Base-by-base conservation (phyloP, 208 protist genomes). In the Leishmania amazonensis region DNA sequence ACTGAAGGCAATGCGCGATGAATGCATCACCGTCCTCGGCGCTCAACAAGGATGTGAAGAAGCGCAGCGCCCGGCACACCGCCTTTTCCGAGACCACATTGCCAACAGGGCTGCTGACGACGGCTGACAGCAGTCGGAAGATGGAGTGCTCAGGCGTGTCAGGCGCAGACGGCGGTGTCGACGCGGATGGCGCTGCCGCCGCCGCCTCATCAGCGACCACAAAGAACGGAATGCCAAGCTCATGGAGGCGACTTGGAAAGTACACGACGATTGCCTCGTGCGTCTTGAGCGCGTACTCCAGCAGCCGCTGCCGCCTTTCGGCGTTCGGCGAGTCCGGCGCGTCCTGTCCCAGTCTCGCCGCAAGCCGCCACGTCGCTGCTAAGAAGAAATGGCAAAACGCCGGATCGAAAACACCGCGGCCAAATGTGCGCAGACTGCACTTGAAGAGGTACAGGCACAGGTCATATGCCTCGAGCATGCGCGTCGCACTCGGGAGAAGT, bases 211-310 rank as follows among this genome's bases (percentile, higher is more conserved):
- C 45, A 11, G 21, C 45, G 9, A 19, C n/a, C 42, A 93, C 21
- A 76, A 96, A 94, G 64, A 95, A 95, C 31, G 31, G 5, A 5
- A 53, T 38, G 9, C 81, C 67, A 38, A 97, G 87, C 38, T 87
- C 78, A 6, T 78, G 68, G 49, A 97, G 83, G 8, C 86, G 31
- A 13, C 58, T 67, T 1, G 89, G 86, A 73, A 96, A 97, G 79
- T 81, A 89, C 5, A 51, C 75, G 35, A 92, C 83, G 38, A 88
- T 87, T 35, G 83, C 87, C 73, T 90, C 81, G 35, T 89, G 83
- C 1, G 91, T 87, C 75, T 97, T 96, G 47, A 95, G 70, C 9
- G 90, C 88, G 84, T 93, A 96, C 83, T 96, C 91, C 42, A 95
- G 58, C 74, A 95, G 76, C 28, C 91, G 89, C 71, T 85, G 79